Conservation (phyloP, 1,284 basidiomycete species). For the Entoloma clypeatum region DNA sequence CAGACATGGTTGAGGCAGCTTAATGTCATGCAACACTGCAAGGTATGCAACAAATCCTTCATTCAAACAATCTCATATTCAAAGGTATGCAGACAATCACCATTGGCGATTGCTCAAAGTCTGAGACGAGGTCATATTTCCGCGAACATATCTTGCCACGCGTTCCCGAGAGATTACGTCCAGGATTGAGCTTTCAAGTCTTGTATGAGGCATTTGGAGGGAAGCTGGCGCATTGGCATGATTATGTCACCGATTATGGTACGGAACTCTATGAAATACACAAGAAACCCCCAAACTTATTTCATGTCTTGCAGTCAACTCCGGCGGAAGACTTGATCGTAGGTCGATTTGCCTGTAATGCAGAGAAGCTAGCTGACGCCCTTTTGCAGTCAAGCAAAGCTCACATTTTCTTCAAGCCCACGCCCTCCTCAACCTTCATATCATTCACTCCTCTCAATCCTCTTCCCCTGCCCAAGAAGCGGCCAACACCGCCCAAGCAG, state of each 20-base stretch:
- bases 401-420: conserved; percentile 78
- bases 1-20: conserved; percentile 76
- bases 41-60: conserved; percentile 36
- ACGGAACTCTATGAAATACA: conserved; percentile 20
- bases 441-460: conserved; percentile 67
- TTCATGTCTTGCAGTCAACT: conserved; percentile 34
- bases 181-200: conserved; percentile 60
- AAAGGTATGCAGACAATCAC: conserved; percentile 55
- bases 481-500: conserved; percentile 21
- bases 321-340: conserved; percentile 35
- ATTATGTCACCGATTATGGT: conserved; percentile 74
- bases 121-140: conserved; percentile 65
- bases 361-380: conserved; percentile 1
- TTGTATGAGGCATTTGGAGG: conserved; percentile 79
- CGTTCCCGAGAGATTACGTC: conserved; percentile 54
- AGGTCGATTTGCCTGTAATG: conserved; percentile 4
- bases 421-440: conserved; percentile 67
- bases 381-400: conserved; percentile 56
- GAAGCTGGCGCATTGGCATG: conserved; percentile 76
- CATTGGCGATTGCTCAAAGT: conserved; percentile 72
- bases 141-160: conserved; percentile 55
- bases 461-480: conserved; percentile 28
- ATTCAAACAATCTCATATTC: background rate
- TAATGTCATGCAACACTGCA: conserved; percentile 78
- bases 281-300: background rate